phyloP scores from a whole-genome alignment of 208 protist genomes.

The Trypanosoma mega region DNA sequence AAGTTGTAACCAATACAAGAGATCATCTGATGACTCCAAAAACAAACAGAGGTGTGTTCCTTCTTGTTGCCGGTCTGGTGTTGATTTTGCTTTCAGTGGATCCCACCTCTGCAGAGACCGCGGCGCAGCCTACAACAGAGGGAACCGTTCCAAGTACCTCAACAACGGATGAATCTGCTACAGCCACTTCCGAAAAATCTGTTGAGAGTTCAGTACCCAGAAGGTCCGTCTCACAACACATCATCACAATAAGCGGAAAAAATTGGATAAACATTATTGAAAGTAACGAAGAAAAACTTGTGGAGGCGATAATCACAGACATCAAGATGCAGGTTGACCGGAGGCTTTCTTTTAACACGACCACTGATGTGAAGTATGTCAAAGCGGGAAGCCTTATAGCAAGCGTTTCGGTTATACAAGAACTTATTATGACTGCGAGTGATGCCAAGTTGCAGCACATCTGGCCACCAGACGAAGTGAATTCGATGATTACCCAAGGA shows the following conservation, averaged over 20 bases:
- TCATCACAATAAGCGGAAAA: conserved; percentile 8
- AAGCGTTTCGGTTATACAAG: conserved; percentile 12
- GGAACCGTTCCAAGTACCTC: too few species aligned
- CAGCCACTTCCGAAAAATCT: background rate
- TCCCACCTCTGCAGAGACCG: too few species aligned
- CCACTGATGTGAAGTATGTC: background rate
- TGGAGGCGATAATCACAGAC: conserved; percentile 8
- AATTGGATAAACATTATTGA: conserved; percentile 6
- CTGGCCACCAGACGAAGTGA: conserved; percentile 19
- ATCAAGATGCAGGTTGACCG: conserved; percentile 6
- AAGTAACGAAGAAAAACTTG: background rate
- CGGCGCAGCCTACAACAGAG: too few species aligned
- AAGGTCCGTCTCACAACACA: conserved; percentile 16
- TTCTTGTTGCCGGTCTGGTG: too few species aligned
- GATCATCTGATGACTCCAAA: too few species aligned
- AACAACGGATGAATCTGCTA: background rate
- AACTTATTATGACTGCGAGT: background rate
- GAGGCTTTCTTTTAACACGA: conserved; percentile 3
- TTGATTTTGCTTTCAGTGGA: too few species aligned
- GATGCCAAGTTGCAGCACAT: conserved; percentile 6
- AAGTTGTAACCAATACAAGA: too few species aligned
- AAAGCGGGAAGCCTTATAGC: background rate
- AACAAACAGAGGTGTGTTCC: too few species aligned
- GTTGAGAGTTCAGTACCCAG: background rate
- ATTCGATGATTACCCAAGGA: conserved; percentile 14